Percentiles rank a stretch among this genome's conserved stretches.
Conservation (phyloP, 768 basidiomycete species). For the Tricholomella constricta region DNA sequence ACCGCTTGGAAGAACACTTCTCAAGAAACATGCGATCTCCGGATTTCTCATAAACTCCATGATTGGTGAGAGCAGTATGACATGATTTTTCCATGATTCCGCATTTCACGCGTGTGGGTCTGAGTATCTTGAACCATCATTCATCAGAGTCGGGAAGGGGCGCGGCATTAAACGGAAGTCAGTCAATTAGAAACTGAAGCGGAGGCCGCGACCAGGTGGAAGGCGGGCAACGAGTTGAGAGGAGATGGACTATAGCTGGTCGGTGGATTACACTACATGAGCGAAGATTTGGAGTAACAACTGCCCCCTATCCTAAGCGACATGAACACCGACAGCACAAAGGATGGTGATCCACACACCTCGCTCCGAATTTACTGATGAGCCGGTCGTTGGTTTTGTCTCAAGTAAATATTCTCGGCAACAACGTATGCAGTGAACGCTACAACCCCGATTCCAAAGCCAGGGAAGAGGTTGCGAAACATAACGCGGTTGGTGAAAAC, state of each 20-base stretch:
- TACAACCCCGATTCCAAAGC: conserved; percentile 89
- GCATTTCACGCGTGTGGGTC: background rate
- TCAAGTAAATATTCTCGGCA: conserved; percentile 70
- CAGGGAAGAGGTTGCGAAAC: conserved; percentile 91
- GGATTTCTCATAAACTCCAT: background rate
- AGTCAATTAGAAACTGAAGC: background rate
- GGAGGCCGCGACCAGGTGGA: no score
- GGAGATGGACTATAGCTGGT: background rate
- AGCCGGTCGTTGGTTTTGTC: conserved; percentile 28
- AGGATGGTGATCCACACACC: conserved; percentile 9
- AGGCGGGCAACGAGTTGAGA: background rate
- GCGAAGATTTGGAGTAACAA: background rate
- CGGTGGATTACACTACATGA: background rate
- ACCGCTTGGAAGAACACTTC: background rate
- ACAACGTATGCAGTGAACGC: conserved; percentile 92
- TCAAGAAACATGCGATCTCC: background rate
- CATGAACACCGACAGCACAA: background rate
- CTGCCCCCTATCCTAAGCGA: background rate
- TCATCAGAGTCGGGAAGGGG: background rate
- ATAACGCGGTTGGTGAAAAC: conserved; percentile 85
- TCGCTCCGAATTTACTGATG: conserved; percentile 25
- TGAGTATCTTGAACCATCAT: background rate
- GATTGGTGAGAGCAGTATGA: background rate
- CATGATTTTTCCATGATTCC: background rate
- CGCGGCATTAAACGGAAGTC: background rate